These are phyloP conservation scores for Graphilbum fragrans DNA, from an alignment of 2,329 filamentous ascomycete species.

Conservation along the genomic window DNA sequence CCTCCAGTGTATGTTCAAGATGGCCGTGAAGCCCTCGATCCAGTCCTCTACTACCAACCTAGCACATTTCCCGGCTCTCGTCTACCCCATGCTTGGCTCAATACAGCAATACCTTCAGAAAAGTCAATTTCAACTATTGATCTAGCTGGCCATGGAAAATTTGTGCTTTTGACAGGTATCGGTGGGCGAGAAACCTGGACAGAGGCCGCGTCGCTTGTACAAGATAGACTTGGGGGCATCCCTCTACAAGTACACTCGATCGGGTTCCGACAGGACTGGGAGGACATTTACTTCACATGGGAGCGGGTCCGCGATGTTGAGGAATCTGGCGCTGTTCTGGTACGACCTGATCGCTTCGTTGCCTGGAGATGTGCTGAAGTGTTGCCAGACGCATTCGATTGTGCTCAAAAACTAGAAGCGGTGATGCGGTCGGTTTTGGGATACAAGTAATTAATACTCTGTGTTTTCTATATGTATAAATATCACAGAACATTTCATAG, in stretches of 20 bases:
- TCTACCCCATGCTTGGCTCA: slow-evolving; percentile 54
- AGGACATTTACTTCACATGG: slow-evolving; percentile 54
- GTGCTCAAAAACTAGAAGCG: slow-evolving; percentile 1
- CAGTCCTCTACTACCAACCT: slow-evolving; percentile 27
- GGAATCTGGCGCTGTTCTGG: slow-evolving; percentile 45
- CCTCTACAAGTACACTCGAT: slow-evolving; percentile 37
- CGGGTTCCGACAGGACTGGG: slow-evolving; percentile 45
- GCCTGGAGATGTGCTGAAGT: slow-evolving; percentile 28
- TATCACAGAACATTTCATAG: too few species aligned
- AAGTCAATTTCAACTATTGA: slow-evolving; percentile 44
- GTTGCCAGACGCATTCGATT: slow-evolving; percentile 2
- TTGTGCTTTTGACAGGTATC: slow-evolving; percentile 39
- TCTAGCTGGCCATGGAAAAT: slow-evolving; percentile 42
- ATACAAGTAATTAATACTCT: too few species aligned
- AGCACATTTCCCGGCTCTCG: slow-evolving; percentile 47
- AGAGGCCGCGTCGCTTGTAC: slow-evolving; percentile 27
- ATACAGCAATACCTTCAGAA: slow-evolving; percentile 28
- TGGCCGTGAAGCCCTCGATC: slow-evolving; percentile 16
- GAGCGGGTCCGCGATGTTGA: slow-evolving; percentile 35
- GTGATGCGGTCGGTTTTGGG: slow-evolving; percentile 2
- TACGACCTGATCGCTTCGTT: slow-evolving; percentile 47
- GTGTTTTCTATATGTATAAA: too few species aligned
- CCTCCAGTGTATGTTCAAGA: slow-evolving; percentile 10
- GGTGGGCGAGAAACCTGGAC: slow-evolving; percentile 44
- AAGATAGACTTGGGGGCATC: slow-evolving; percentile 23